Percentiles rank a stretch among this genome's conserved stretches.
Conservation (phyloP, 805 yeast genomes). For the Hemisphaericaspora nanyangensis region DNA sequence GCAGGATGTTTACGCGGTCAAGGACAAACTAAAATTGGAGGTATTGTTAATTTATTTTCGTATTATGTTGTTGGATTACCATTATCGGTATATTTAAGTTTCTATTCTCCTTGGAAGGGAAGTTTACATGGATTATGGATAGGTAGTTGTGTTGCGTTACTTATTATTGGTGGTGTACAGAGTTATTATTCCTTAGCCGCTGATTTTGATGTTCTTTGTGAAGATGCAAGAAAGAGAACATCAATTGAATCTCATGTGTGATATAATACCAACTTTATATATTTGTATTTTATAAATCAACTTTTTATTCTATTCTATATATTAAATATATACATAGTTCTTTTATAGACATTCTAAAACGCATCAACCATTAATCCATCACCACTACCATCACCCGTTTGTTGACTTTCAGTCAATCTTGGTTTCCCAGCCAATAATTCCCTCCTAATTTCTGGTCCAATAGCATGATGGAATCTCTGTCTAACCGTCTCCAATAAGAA, state of each 20-base stretch:
- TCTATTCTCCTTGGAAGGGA: conserved; percentile 42
- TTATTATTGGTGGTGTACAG: conserved; percentile 46
- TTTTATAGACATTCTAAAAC: conserved; percentile 13
- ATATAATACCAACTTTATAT: neutral
- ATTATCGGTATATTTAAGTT: conserved; percentile 50
- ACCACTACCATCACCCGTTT: conserved; percentile 11
- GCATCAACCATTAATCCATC: conserved; percentile 40
- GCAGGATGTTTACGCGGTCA: conserved; percentile 80
- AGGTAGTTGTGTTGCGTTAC: conserved; percentile 52
- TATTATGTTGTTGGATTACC: conserved; percentile 66
- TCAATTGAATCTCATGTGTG: conserved; percentile 10
- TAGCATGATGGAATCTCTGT: conserved; percentile 81
- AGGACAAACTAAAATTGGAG: conserved; percentile 66
- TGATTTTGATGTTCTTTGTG: conserved; percentile 34
- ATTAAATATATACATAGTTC: too few relatives aligned
- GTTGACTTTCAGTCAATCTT: conserved; percentile 31
- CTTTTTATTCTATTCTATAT: neutral
- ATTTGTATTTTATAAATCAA: neutral
- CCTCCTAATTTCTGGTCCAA: conserved; percentile 92
- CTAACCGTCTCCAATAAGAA: conserved; percentile 86
- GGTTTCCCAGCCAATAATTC: conserved; percentile 85
- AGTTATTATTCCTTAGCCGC: conserved; percentile 32
- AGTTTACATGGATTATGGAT: conserved; percentile 63
- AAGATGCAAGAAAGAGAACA: conserved; percentile 36
- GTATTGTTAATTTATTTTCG: conserved; percentile 51